phyloP scores from a whole-genome alignment of 768 basidiomycete genomes.

The Cyclocybe aegerita region DNA sequence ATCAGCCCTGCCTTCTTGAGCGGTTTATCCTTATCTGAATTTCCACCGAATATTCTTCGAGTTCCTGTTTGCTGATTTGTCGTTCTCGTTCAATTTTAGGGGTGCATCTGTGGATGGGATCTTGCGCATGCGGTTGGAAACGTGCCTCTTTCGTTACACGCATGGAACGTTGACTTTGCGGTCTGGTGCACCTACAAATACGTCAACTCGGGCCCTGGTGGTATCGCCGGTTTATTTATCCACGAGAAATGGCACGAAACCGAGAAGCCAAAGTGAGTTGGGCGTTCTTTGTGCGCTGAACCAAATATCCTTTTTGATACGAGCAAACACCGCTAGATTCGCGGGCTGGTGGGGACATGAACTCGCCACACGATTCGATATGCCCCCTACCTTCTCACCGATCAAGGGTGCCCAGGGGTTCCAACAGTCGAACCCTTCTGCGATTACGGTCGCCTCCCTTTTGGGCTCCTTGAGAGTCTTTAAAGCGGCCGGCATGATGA shows the following conservation, averaged over 20 bases:
- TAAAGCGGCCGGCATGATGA: conserved; percentile 76
- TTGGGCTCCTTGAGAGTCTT: conserved; percentile 83
- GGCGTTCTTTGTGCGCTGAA: conserved; percentile 3
- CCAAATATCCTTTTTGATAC: background rate
- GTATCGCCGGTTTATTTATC: conserved; percentile 92
- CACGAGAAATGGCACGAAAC: conserved; percentile 78
- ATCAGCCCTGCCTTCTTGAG: background rate
- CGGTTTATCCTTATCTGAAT: background rate
- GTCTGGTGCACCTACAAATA: conserved; percentile 99
- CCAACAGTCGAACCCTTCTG: conserved; percentile 94
- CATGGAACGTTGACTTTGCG: conserved; percentile 96
- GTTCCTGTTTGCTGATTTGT: conserved; percentile 12
- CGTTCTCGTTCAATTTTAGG: conserved; percentile 45
- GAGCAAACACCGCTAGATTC: conserved; percentile 45
- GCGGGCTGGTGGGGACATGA: conserved; percentile 99
- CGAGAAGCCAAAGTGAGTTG: conserved; percentile 60
- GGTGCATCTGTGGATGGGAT: conserved; percentile 94
- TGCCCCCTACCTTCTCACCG: conserved; percentile 82
- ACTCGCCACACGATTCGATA: conserved; percentile 81
- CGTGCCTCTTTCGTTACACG: conserved; percentile 83
- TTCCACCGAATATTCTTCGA: conserved; percentile 4
- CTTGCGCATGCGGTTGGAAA: conserved; percentile 96
- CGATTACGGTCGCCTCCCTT: conserved; percentile 75
- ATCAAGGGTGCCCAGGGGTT: conserved; percentile 92
- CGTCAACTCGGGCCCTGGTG: conserved; percentile 94